Conservation (phyloP, 192 early-diverging fungal species). For the Pilaira anomala region DNA sequence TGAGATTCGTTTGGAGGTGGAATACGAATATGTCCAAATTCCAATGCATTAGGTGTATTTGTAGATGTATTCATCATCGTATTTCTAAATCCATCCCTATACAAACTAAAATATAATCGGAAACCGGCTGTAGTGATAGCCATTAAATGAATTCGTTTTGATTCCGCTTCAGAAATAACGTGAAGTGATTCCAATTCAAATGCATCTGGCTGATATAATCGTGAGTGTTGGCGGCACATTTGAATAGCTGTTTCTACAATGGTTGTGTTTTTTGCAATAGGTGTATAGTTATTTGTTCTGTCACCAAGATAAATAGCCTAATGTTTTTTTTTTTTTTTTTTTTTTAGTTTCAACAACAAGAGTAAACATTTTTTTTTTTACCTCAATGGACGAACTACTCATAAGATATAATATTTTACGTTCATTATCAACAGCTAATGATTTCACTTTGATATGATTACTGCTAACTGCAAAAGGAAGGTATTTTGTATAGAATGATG, state of each 20-base stretch:
- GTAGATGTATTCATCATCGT: background rate
- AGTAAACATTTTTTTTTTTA: slow-evolving; percentile 34
- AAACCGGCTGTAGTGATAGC: slow-evolving; percentile 72
- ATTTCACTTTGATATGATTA: background rate
- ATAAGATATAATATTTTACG: slow-evolving; percentile 75
- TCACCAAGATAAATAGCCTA: slow-evolving; percentile 63
- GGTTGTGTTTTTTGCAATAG: slow-evolving; percentile 46
- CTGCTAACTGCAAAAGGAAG: too few species aligned
- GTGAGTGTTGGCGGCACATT: slow-evolving; percentile 46
- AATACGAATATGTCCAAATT: slow-evolving; percentile 68
- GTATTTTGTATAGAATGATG: too few species aligned
- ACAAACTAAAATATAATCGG: slow-evolving; percentile 72
- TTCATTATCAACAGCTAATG: slow-evolving; percentile 63
- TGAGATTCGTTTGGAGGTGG: slow-evolving; percentile 49
- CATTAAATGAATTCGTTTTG: slow-evolving; percentile 66
- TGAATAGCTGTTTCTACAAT: slow-evolving; percentile 43
- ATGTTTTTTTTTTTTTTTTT: background rate
- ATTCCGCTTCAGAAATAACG: slow-evolving; percentile 62
- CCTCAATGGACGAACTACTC: slow-evolving; percentile 67
- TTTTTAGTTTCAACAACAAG: background rate
- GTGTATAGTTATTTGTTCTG: slow-evolving; percentile 47
- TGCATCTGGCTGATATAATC: slow-evolving; percentile 35
- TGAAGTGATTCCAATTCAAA: slow-evolving; percentile 83
- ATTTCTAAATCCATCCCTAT: slow-evolving; percentile 20
- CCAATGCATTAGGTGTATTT: slow-evolving; percentile 52